Evolutionary conservation across 805 yeast genomes (phyloP), one percentile per base, ranked within the genome.

Genomic region (Myxozyma melibiosi): DNA sequence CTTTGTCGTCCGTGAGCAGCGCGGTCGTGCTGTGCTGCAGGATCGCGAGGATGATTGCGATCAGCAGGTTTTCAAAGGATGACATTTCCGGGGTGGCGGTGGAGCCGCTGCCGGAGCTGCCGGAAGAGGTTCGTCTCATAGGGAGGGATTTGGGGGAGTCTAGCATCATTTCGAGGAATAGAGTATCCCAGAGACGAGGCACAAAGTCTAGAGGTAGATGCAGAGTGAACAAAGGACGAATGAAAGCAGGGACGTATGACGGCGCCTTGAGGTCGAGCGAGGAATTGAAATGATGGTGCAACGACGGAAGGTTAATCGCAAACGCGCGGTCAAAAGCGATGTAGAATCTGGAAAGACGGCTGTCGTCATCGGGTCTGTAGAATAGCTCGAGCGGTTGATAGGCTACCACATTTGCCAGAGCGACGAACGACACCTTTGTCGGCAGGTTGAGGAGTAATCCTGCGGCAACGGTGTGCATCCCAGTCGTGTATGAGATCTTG

Each of bases 181-280:
- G 77, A 4, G 85, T 73, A 67, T 86, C 91, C 58, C 86, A 65
- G 5, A 85, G 62, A 14, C 82, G 76, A 25, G 77, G 71, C 6
- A 80, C 68, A 0, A 78, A 68, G 33, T 83, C 84, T 45, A 80
- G 69, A 11, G 75, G 67, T 42, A 84, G 65, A 25, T 76, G 73
- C 48, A 74, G 71, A 1, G 83, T 67, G 65, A 84, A 80, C 18
- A 83, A 58, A 20, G 79, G 65, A 24, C 53, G 49, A 2, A 83
- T 61, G 50, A 82, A 64, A 2, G 77, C 73, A 24, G 71, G 74
- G 4, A 85, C 67, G 52, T 79, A 78, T 3, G 73, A 76, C 2
- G 41, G 27, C 2, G 84, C 75, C 4, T 68, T 55, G 30, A 85
- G 59, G 8, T 72, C 73, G 14, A 77, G 68, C 11, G 73, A 67